Evolutionary conservation across 768 basidiomycete species (phyloP), one percentile per base, ranked within the genome.

Genomic region (Trametes punicea): DNA sequence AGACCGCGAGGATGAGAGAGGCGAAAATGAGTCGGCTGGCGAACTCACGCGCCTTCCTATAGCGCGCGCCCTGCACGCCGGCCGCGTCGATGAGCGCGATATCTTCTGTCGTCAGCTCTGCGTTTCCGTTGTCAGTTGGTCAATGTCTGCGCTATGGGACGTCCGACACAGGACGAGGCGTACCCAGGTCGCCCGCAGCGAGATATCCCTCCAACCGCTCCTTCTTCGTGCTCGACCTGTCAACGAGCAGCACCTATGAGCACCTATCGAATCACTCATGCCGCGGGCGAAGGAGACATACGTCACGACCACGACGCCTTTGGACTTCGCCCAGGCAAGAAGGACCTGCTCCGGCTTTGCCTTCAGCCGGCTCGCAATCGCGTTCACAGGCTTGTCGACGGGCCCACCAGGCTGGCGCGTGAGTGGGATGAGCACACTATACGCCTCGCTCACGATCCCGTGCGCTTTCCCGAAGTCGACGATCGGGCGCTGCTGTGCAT

Each of bases 241-340:
- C 45, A 11, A 16, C 11, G n/a, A 8, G 4, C 4, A 36, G 13
- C 7, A 21, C 8, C 9, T 3, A 20, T 31, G 25, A 51, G 27
- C 20, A 21, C 3, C 41, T 26, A n/a, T 15, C 15, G 18, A 31
- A 31, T 29, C 13, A 40, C 25, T n/a, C 25, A 20, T 20, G 11
- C 52, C 67, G 49, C 65, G 18, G 26, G n/a, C n/a, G 25, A n/a
- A 16, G n/a, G 50, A 25, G 0, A 61, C 72, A 21, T 67, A 87
- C 82, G 84, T 88, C 60, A 88, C 77, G 23, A 78, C 77, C 4
- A 87, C 80, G 0, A 79, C 80, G 9, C 82, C 84, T 66, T 90
- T 89, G 6, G 80, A 74, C 64, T 82, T 87, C 4, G 80, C 77
- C 88, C 88, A 88, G 0, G 86, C 85, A 7, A 89, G 74, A 4